Percentiles rank a stretch among this genome's conserved stretches.
Evolutionary conservation across 2,329 filamentous ascomycete species (phyloP).

Genomic region (Aspergillus aculeatinus): DNA sequence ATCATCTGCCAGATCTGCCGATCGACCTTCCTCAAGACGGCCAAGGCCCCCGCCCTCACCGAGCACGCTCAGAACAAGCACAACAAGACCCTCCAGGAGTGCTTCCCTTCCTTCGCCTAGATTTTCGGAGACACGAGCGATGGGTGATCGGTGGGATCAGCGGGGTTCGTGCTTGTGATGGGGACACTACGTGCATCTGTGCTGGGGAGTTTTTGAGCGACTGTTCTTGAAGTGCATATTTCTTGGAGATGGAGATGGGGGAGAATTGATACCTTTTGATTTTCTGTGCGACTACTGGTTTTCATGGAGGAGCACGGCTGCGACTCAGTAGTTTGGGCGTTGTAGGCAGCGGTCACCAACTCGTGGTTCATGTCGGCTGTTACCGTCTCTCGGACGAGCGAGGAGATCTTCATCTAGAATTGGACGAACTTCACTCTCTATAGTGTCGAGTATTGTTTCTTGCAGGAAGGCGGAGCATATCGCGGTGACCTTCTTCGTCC

Average conservation of each 20-base stretch:
- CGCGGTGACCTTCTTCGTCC: too few relatives aligned
- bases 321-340: too few relatives aligned
- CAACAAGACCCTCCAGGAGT: conserved; percentile 68
- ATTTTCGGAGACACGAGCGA: conserved; percentile 10
- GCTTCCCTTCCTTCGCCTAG: conserved; percentile 56
- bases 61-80: conserved; percentile 77
- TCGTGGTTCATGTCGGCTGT: too few relatives aligned
- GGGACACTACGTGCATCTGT: background rate
- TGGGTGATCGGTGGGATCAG: background rate
- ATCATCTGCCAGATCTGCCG: conserved; percentile 78
- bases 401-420: too few relatives aligned
- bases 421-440: too few relatives aligned
- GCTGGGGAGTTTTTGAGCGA: background rate
- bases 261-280: background rate
- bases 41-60: conserved; percentile 67
- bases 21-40: conserved; percentile 75
- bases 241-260: background rate
- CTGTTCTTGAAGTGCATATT: background rate
- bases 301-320: too few relatives aligned
- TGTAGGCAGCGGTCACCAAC: too few relatives aligned
- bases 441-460: too few relatives aligned
- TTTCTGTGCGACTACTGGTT: background rate
- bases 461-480: too few relatives aligned
- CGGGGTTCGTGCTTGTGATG: background rate
- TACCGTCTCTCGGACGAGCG: too few relatives aligned